Conservation (phyloP, 2,329 filamentous ascomycete genomes). For the Meredithiella fracta region DNA sequence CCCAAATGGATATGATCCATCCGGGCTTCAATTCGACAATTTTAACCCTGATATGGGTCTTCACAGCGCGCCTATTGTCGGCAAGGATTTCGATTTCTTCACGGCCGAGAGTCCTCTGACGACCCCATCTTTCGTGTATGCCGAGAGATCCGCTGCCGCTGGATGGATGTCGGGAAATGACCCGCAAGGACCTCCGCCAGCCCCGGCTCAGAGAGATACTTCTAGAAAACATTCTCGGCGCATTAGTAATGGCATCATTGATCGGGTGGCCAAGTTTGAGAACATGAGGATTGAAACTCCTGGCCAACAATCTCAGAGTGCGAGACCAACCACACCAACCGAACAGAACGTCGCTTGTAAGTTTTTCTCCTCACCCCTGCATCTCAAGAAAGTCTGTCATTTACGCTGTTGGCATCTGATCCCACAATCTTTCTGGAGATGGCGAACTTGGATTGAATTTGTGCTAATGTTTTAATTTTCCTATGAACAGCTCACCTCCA, state of each 20-base stretch:
- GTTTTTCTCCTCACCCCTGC: constrained; percentile 18
- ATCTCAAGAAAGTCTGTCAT: background rate
- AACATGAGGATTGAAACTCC: constrained; percentile 21
- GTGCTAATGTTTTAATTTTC: background rate
- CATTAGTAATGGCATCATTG: constrained; percentile 45
- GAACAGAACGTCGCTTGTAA: constrained; percentile 41
- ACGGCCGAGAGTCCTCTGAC: constrained; percentile 28
- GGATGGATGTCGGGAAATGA: constrained; percentile 37
- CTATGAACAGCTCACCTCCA: constrained; percentile 3
- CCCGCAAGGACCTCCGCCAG: constrained; percentile 16
- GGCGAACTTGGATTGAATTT: too few relatives aligned
- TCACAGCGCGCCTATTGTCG: constrained; percentile 17
- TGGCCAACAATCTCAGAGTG: constrained; percentile 1
- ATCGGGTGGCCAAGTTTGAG: constrained; percentile 44
- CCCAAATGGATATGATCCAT: constrained; percentile 28
- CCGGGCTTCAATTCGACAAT: constrained; percentile 29
- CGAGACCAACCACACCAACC: constrained; percentile 10
- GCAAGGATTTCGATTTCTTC: constrained; percentile 36
- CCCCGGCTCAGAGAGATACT: constrained; percentile 23
- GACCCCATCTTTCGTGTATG: constrained; percentile 33
- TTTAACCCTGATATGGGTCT: constrained; percentile 20
- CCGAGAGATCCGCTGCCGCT: constrained; percentile 23
- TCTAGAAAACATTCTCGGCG: constrained; percentile 21
- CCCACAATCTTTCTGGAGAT: too few relatives aligned
- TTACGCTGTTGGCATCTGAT: too few relatives aligned